phyloP scores from a whole-genome alignment of 129 eudicot species.

The Artemisia tridentata region DNA sequence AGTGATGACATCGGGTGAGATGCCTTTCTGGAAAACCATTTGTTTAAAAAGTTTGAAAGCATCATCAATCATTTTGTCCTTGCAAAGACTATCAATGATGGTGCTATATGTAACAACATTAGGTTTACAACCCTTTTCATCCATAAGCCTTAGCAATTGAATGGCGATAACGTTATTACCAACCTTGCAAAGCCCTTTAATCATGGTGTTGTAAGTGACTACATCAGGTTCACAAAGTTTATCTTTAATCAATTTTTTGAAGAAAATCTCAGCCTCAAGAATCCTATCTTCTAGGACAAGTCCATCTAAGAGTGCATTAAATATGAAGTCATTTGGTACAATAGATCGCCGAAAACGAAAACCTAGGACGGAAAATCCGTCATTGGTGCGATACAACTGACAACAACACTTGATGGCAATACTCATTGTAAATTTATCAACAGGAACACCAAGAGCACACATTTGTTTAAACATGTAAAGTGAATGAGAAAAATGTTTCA shows the following conservation, averaged over 20 bases:
- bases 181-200: slow-evolving; percentile 23
- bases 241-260: slow-evolving; percentile 8
- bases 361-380: background rate
- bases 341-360: background rate
- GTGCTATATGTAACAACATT: too few species aligned
- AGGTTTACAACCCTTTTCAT: too few species aligned
- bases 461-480: background rate
- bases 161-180: background rate
- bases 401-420: slow-evolving; percentile 20
- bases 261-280: slow-evolving; percentile 11
- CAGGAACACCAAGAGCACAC: background rate
- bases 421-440: background rate
- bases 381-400: background rate
- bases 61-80: too few species aligned
- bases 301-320: background rate
- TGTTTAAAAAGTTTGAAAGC: slow-evolving; percentile 11
- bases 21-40: slow-evolving; percentile 4
- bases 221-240: slow-evolving; percentile 11
- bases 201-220: background rate
- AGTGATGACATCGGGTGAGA: background rate
- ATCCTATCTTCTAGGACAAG: background rate
- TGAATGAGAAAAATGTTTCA: slow-evolving; percentile 2
- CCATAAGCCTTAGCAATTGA: too few species aligned
- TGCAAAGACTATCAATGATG: too few species aligned
- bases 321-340: background rate